These are phyloP conservation scores for Telopea speciosissima DNA, from an alignment of 177 flowering plant species.

Conservation along the genomic window DNA sequence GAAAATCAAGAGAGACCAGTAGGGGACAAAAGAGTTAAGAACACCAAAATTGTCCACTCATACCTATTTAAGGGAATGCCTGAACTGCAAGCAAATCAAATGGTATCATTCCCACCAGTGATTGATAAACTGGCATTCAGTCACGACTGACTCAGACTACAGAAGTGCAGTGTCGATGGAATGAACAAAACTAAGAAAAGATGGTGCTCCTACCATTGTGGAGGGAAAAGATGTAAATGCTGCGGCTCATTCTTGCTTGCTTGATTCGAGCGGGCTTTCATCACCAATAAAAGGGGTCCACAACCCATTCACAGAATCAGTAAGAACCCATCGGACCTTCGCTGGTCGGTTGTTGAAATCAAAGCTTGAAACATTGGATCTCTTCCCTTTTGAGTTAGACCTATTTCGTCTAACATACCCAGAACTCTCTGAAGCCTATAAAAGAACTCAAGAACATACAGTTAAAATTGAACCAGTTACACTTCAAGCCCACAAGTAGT, in stretches of 20 bases:
- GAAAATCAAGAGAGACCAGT: not conserved
- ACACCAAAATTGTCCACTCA: not conserved
- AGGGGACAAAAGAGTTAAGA: too few relatives aligned
- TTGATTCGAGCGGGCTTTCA: constrained; percentile 26
- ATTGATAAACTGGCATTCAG: not conserved
- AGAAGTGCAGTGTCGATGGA: not conserved
- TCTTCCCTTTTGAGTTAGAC: constrained; percentile 14
- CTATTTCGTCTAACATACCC: constrained; percentile 15
- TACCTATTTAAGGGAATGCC: not conserved
- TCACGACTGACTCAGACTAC: not conserved
- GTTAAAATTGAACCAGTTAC: not conserved
- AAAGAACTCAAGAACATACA: constrained; percentile 1
- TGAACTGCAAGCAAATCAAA: too few relatives aligned
- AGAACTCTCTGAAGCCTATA: constrained; percentile 23
- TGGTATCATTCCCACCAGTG: too few relatives aligned
- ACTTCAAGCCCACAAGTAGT: not conserved
- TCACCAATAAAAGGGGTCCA: constrained; percentile 39
- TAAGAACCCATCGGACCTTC: constrained; percentile 32
- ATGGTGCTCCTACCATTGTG: not conserved
- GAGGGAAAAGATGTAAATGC: constrained; percentile 19
- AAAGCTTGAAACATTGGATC: constrained; percentile 18
- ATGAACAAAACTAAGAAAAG: constrained; percentile 6
- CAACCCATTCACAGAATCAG: constrained; percentile 20
- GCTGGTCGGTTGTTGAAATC: constrained; percentile 34
- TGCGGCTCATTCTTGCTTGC: constrained; percentile 32